A percentile compares a stretch with the other conserved stretches of the same genome.
phyloP scores from a whole-genome alignment of 345 rosid genomes.

The Citrus trifoliata region DNA sequence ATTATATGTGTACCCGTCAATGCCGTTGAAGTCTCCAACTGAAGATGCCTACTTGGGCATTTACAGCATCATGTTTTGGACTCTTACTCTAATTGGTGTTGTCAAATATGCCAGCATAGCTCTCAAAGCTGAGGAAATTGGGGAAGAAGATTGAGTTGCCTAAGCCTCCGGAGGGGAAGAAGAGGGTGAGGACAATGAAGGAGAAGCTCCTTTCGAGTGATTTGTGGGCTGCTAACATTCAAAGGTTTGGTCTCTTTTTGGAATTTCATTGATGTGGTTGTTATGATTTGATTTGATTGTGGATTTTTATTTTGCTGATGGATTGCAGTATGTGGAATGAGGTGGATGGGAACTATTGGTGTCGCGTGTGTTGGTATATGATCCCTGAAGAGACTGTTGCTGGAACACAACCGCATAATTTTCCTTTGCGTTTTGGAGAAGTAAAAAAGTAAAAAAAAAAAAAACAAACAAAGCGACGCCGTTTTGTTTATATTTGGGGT shows the following conservation, averaged over 20 bases:
- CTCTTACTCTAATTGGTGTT: constrained; percentile 60
- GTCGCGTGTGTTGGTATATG: no score
- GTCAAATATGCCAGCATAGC: constrained; percentile 51
- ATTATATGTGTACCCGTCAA: constrained; percentile 59
- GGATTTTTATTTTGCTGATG: background rate
- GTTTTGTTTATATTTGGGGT: no score
- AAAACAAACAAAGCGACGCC: no score
- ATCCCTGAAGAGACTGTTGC: no score
- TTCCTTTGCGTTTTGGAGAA: no score
- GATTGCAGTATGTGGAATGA: constrained; percentile 73
- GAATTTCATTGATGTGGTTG: background rate
- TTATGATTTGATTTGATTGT: background rate
- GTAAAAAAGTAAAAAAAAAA: no score
- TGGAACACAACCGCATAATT: no score
- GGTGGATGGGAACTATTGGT: no score
- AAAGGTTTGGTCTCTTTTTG: constrained; percentile 44
- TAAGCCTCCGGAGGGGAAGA: constrained; percentile 62
- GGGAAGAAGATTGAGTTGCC: constrained; percentile 55
- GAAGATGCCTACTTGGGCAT: constrained; percentile 65
- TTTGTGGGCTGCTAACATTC: constrained; percentile 78
- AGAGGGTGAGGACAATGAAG: constrained; percentile 55
- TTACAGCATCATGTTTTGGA: constrained; percentile 66
- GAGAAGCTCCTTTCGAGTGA: constrained; percentile 90
- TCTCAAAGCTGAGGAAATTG: constrained; percentile 58
- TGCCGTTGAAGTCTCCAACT: constrained; percentile 55